phyloP scores from a whole-genome alignment of 31 red algal genomes.

The Endocladia muricata region DNA sequence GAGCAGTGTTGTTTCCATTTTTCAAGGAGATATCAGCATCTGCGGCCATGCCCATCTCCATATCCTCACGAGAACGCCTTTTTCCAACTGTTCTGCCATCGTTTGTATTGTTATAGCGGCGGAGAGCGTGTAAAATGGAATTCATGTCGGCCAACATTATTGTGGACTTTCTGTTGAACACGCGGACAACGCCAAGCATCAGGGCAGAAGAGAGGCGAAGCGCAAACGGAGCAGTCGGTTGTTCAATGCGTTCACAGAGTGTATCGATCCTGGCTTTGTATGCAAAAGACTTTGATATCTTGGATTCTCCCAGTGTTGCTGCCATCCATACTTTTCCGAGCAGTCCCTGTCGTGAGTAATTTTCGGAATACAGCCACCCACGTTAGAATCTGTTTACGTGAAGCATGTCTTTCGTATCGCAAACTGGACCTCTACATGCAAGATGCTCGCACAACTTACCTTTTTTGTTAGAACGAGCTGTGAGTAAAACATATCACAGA shows the following conservation, averaged over 20 bases:
- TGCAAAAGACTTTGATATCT: slow-evolving; percentile 69
- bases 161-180: slow-evolving; percentile 65
- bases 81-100: not conserved
- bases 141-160: slow-evolving; percentile 71
- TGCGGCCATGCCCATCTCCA: not conserved
- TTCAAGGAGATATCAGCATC: slow-evolving; percentile 32
- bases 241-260: slow-evolving; percentile 58
- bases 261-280: slow-evolving; percentile 48
- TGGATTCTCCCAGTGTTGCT: slow-evolving; percentile 69
- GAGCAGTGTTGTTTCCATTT: slow-evolving; percentile 26
- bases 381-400: no score
- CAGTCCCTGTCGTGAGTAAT: slow-evolving; percentile 43
- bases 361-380: no score
- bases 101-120: slow-evolving; percentile 30
- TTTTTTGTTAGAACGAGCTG: slow-evolving; percentile 82
- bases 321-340: slow-evolving; percentile 93
- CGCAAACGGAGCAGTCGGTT: slow-evolving; percentile 78
- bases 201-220: slow-evolving; percentile 77
- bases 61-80: slow-evolving; percentile 5
- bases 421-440: not conserved
- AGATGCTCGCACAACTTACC: slow-evolving; percentile 41
- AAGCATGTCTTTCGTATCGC: no score
- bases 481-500: slow-evolving; percentile 3
- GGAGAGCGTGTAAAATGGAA: slow-evolving; percentile 43
- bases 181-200: slow-evolving; percentile 85